These are phyloP conservation scores for Hypoxylon intermedium DNA, from an alignment of 495 filamentous ascomycete genomes.

Conservation along the genomic window DNA sequence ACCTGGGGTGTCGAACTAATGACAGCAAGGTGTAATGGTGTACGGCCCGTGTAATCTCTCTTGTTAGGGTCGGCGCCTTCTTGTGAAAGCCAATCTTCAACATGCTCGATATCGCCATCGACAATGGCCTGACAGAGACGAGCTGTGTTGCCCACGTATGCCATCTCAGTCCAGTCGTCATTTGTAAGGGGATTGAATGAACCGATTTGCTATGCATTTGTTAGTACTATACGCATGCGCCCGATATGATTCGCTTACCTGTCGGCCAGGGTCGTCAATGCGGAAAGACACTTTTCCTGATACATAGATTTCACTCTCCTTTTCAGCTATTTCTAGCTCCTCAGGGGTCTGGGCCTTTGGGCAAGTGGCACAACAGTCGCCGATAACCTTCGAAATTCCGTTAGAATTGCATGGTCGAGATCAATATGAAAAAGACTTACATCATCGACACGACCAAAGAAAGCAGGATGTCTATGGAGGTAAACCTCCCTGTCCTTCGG, in stretches of 20 bases:
- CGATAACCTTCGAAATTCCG: conserved; percentile 64
- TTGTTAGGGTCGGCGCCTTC: conserved; percentile 66
- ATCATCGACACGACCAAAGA: conserved; percentile 46
- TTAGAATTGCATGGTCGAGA: conserved; percentile 1
- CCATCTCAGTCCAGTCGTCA: conserved; percentile 81
- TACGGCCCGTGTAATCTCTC: conserved; percentile 80
- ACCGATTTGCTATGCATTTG: conserved; percentile 52
- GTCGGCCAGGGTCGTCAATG: conserved; percentile 79
- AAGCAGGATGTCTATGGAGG: conserved; percentile 81
- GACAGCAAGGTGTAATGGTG: conserved; percentile 77
- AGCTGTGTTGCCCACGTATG: conserved; percentile 76
- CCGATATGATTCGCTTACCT: conserved; percentile 55
- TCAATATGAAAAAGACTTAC: conserved; percentile 35
- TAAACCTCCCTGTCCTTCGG: conserved; percentile 71
- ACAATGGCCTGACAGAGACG: conserved; percentile 78
- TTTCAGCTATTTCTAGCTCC: conserved; percentile 69
- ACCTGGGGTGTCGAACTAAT: conserved; percentile 70
- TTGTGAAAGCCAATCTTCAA: conserved; percentile 70
- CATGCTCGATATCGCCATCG: conserved; percentile 68
- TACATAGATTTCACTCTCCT: conserved; percentile 75
- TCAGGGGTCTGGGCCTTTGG: conserved; percentile 71
- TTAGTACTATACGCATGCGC: conserved; percentile 8
- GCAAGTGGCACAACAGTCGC: conserved; percentile 81
- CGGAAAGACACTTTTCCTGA: conserved; percentile 74
- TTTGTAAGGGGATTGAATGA: conserved; percentile 81